Conservation (phyloP, 805 yeast species). For the Vanderwaltozyma verrucispora region DNA sequence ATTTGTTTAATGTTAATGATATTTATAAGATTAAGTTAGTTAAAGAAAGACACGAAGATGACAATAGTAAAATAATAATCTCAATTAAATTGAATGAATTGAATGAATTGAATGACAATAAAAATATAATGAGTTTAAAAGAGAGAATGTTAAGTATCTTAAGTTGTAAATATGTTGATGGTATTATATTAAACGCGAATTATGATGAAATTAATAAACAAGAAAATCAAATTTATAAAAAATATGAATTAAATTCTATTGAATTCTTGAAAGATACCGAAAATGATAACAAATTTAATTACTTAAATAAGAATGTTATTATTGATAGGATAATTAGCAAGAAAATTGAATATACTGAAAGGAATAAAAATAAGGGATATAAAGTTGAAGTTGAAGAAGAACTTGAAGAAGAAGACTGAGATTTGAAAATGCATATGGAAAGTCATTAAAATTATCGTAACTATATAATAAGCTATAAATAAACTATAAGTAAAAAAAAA, state of each 20-base stretch:
- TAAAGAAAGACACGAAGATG: conserved; percentile 30
- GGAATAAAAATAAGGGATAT: conserved; percentile 87
- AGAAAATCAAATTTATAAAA: neutral
- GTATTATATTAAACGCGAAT: conserved; percentile 41
- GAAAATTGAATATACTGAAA: conserved; percentile 64
- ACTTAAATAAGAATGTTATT: conserved; percentile 60
- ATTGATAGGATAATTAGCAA: conserved; percentile 63
- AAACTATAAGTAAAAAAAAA: too few species aligned
- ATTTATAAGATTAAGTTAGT: conserved; percentile 57
- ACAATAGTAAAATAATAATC: conserved; percentile 41
- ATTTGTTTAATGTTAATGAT: conserved; percentile 89
- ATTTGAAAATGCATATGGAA: too few species aligned
- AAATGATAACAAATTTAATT: conserved; percentile 8
- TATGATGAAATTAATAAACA: neutral
- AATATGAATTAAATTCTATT: neutral
- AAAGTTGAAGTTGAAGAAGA: too few species aligned
- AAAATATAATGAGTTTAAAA: conserved; percentile 69
- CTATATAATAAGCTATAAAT: too few species aligned
- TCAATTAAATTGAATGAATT: conserved; percentile 45
- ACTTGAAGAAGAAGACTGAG: too few species aligned
- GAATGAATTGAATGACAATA: conserved; percentile 29
- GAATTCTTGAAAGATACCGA: neutral
- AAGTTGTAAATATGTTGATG: conserved; percentile 80
- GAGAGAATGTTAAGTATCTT: conserved; percentile 83
- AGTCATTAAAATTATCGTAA: too few species aligned